Conservation (phyloP, 2,329 filamentous ascomycete genomes). For the Lasiodiplodia citricola region DNA sequence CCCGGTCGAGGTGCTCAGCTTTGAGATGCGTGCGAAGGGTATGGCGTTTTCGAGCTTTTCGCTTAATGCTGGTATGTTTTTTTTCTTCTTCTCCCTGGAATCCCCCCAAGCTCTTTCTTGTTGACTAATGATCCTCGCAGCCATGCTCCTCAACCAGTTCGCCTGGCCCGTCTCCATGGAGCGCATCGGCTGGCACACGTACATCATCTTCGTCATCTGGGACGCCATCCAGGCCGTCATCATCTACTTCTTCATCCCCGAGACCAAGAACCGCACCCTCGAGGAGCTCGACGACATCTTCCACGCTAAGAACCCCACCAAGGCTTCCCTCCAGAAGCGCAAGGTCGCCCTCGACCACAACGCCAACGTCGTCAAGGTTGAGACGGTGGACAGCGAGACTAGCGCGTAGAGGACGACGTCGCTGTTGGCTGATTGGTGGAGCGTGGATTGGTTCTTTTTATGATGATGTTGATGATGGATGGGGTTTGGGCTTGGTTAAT, state of each 20-base stretch:
- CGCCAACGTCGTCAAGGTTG: constrained; percentile 34
- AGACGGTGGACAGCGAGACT: constrained; percentile 24
- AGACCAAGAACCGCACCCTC: constrained; percentile 48
- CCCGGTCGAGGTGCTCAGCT: constrained; percentile 56
- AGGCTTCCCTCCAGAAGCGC: constrained; percentile 33
- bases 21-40: constrained; percentile 53
- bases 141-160: constrained; percentile 39
- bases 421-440: too few species aligned
- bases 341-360: constrained; percentile 33
- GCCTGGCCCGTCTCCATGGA: constrained; percentile 46
- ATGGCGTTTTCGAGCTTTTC: constrained; percentile 36
- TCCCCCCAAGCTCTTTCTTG: neutral
- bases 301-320: constrained; percentile 46
- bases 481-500: neutral
- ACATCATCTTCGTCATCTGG: constrained; percentile 49
- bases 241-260: constrained; percentile 45
- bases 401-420: neutral
- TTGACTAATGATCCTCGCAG: neutral
- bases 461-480: neutral
- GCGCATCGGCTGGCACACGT: constrained; percentile 47
- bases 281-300: constrained; percentile 55
- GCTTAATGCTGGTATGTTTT: constrained; percentile 36
- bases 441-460: neutral
- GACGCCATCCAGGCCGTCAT: constrained; percentile 49
- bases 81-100: neutral